phyloP scores from a whole-genome alignment of 2,329 filamentous ascomycete genomes.

The Phialemoniopsis sp. region DNA sequence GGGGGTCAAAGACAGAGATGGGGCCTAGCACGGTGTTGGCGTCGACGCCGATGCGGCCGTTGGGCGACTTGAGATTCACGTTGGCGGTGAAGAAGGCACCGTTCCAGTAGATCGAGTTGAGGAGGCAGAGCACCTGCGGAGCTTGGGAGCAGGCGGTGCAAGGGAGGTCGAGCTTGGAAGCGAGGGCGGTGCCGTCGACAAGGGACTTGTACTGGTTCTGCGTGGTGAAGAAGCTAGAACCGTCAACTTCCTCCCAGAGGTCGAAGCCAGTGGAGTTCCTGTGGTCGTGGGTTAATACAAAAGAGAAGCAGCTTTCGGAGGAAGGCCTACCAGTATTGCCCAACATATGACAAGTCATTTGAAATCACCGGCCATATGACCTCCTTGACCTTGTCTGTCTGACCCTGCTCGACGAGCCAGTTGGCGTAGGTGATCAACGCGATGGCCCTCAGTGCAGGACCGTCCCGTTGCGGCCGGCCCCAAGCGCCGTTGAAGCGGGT shows the following conservation, averaged over 20 bases:
- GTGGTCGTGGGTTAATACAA: too few relatives aligned
- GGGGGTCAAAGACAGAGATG: conserved; percentile 67
- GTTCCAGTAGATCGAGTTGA: conserved; percentile 57
- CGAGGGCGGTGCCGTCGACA: conserved; percentile 45
- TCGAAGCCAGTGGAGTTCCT: conserved; percentile 64
- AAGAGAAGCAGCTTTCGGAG: too few relatives aligned
- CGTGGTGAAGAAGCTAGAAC: conserved; percentile 76
- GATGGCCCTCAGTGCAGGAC: conserved; percentile 71
- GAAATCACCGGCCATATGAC: conserved; percentile 69
- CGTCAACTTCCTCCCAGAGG: conserved; percentile 78
- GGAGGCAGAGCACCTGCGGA: conserved; percentile 67
- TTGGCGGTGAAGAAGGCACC: conserved; percentile 51
- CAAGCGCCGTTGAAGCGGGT: conserved; percentile 63
- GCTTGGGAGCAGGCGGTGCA: conserved; percentile 52
- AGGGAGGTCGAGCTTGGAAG: conserved; percentile 39
- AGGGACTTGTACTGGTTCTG: conserved; percentile 52
- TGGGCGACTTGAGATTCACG: conserved; percentile 29
- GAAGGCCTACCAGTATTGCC: conserved; percentile 67
- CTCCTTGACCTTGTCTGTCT: conserved; percentile 48
- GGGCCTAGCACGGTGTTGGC: conserved; percentile 64
- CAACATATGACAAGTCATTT: conserved; percentile 73
- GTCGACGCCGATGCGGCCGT: conserved; percentile 54
- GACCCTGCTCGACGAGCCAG: conserved; percentile 66
- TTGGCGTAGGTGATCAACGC: conserved; percentile 69
- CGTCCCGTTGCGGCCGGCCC: conserved; percentile 77